Evolutionary conservation across 2,329 filamentous ascomycete genomes (phyloP).

Genomic region (Rhinocladiella mackenziei): DNA sequence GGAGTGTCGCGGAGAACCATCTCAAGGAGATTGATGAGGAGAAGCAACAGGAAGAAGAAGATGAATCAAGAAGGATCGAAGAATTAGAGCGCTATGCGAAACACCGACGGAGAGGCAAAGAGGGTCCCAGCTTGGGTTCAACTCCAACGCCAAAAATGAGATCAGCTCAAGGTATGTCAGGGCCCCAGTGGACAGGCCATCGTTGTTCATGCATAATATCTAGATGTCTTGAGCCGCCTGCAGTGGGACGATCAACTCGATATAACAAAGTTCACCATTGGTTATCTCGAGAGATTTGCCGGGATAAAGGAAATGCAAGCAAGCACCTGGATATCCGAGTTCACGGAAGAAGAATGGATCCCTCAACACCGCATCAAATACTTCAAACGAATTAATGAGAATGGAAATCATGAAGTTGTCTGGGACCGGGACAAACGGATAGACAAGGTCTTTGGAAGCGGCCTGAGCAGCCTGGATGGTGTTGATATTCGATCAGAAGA

Average conservation of each 20-base stretch:
- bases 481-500: conserved; percentile 7
- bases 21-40: conserved; percentile 19
- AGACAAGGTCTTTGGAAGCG: conserved; percentile 44
- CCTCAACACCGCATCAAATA: conserved; percentile 53
- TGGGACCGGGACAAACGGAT: conserved; percentile 50
- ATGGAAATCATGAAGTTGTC: conserved; percentile 38
- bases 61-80: conserved; percentile 8
- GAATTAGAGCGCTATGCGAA: conserved; percentile 21
- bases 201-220: conserved; percentile 1
- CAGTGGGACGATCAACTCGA: conserved; percentile 49
- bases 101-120: conserved; percentile 11
- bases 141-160: conserved; percentile 18
- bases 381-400: conserved; percentile 39
- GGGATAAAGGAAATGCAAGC: conserved; percentile 48
- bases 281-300: conserved; percentile 52
- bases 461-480: conserved; percentile 2
- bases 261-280: conserved; percentile 47
- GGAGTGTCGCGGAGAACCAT: conserved; percentile 19
- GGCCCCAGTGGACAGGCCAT: not conserved
- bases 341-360: conserved; percentile 55
- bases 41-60: conserved; percentile 13
- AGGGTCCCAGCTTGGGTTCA: not conserved
- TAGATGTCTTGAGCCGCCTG: conserved; percentile 47
- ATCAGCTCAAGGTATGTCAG: conserved; percentile 21
- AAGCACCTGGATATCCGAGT: conserved; percentile 51